phyloP scores from a whole-genome alignment of 2,329 filamentous ascomycete genomes.

The Fusarium sp. region DNA sequence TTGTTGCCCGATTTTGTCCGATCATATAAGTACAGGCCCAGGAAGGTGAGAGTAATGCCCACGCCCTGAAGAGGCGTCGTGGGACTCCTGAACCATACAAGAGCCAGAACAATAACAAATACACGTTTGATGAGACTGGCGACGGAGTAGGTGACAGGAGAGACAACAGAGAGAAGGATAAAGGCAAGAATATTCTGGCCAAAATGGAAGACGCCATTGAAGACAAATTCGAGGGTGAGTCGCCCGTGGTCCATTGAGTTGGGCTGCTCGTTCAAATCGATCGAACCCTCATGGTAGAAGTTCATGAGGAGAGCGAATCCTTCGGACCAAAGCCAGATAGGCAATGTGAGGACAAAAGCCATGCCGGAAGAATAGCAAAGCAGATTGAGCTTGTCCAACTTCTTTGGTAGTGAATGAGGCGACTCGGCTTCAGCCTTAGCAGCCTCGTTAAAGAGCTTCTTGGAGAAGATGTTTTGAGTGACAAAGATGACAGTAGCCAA shows the following conservation, averaged over 20 bases:
- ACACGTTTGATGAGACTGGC: constrained; percentile 97
- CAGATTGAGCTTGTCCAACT: constrained; percentile 96
- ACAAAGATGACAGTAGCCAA: constrained; percentile 95
- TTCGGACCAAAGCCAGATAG: constrained; percentile 94
- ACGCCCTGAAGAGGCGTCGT: constrained; percentile 86
- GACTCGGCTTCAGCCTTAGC: constrained; percentile 85
- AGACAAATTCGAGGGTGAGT: constrained; percentile 85
- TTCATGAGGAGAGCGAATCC: constrained; percentile 83
- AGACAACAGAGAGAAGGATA: constrained; percentile 90
- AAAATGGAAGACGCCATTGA: constrained; percentile 98
- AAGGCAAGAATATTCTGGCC: constrained; percentile 97
- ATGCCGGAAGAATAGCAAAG: constrained; percentile 97
- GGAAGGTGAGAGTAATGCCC: constrained; percentile 89
- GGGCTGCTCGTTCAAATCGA: constrained; percentile 71
- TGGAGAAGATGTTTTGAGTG: constrained; percentile 98
- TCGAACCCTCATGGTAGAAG: constrained; percentile 82
- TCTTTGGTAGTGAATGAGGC: constrained; percentile 72
- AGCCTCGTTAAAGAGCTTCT: constrained; percentile 96
- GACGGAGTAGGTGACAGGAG: constrained; percentile 96
- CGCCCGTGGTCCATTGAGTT: constrained; percentile 83
- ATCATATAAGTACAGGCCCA: constrained; percentile 96
- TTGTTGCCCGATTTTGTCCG: constrained; percentile 89
- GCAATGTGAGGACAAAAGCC: constrained; percentile 87
- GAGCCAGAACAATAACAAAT: constrained; percentile 94
- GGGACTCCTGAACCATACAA: constrained; percentile 94